Evolutionary conservation across 2,329 filamentous ascomycete species (phyloP).

Genomic region (Phoma sp.): DNA sequence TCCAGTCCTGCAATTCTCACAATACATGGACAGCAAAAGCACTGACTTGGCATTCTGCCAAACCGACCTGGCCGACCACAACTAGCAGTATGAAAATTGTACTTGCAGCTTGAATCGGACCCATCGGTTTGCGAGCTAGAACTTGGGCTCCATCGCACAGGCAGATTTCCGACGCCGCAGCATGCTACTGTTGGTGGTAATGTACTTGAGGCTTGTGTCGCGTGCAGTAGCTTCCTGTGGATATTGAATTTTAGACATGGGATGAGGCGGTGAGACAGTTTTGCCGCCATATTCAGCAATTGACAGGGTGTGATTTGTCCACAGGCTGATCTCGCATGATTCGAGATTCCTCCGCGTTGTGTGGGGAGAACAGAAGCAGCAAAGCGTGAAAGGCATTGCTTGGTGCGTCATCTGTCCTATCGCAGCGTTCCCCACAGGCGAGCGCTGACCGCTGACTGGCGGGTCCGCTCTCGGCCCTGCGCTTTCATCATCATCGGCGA

Average conservation of each 20-base stretch:
- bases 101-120: constrained; percentile 1
- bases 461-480: constrained; percentile 37
- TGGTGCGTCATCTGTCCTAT: constrained; percentile 19
- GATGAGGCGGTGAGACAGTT: constrained; percentile 15
- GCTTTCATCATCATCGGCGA: constrained; percentile 42
- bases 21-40: neutral
- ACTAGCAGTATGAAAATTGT: too few relatives aligned
- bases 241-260: constrained; percentile 1
- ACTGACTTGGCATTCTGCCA: neutral
- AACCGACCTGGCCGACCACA: neutral
- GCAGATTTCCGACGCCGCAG: neutral
- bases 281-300: constrained; percentile 14
- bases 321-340: constrained; percentile 12
- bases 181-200: too few relatives aligned
- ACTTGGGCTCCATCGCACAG: neutral
- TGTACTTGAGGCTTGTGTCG: constrained; percentile 9
- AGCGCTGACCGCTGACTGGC: constrained; percentile 17
- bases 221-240: constrained; percentile 11
- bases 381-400: constrained; percentile 13
- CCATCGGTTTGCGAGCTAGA: constrained; percentile 3
- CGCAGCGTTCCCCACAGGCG: constrained; percentile 17
- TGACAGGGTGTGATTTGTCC: constrained; percentile 16
- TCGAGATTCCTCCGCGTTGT: constrained; percentile 11
- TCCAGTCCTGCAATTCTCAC: neutral
- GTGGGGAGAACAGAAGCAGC: constrained; percentile 19